These are phyloP conservation scores for Ziziphus jujuba DNA, from an alignment of 306 rosid genomes.

Conservation along the genomic window DNA sequence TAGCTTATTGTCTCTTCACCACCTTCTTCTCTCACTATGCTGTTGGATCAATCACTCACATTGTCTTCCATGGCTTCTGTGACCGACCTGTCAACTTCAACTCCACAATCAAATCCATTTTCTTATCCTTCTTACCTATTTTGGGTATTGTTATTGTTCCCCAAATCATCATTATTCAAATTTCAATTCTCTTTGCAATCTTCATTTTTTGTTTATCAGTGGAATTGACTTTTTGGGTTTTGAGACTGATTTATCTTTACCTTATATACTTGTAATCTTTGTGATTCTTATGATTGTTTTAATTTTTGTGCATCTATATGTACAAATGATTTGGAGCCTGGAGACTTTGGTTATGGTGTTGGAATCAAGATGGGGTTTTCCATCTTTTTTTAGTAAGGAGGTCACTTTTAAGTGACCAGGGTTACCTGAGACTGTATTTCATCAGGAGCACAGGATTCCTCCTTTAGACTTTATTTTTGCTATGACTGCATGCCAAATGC, in stretches of 20 bases:
- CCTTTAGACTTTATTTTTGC: too few relatives aligned
- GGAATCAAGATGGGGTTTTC: slow-evolving; percentile 46
- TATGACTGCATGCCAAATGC: too few relatives aligned
- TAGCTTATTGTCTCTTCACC: slow-evolving; percentile 27
- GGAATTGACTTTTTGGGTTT: slow-evolving; percentile 11
- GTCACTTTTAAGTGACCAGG: too few relatives aligned
- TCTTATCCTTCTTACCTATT: slow-evolving; percentile 41
- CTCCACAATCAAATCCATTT: slow-evolving; percentile 47
- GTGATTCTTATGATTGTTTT: slow-evolving; percentile 7
- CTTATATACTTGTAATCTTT: slow-evolving; percentile 12
- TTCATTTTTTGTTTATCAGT: slow-evolving; percentile 9
- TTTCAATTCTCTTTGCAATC: slow-evolving; percentile 13
- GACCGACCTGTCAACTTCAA: slow-evolving; percentile 45
- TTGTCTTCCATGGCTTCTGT: slow-evolving; percentile 49
- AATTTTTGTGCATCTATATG: slow-evolving; percentile 22
- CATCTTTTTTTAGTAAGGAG: slow-evolving; percentile 20
- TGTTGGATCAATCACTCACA: slow-evolving; percentile 48
- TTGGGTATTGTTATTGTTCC: slow-evolving; percentile 31
- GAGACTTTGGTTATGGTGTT: slow-evolving; percentile 38
- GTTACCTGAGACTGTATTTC: too few relatives aligned
- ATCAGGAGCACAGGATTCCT: too few relatives aligned
- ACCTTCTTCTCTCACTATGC: slow-evolving; percentile 38
- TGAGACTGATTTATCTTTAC: slow-evolving; percentile 19
- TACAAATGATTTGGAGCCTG: slow-evolving; percentile 48
- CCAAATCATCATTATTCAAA: slow-evolving; percentile 11